Conservation (phyloP, 73 alveolate species). For the Tetrahymena elliotti region DNA sequence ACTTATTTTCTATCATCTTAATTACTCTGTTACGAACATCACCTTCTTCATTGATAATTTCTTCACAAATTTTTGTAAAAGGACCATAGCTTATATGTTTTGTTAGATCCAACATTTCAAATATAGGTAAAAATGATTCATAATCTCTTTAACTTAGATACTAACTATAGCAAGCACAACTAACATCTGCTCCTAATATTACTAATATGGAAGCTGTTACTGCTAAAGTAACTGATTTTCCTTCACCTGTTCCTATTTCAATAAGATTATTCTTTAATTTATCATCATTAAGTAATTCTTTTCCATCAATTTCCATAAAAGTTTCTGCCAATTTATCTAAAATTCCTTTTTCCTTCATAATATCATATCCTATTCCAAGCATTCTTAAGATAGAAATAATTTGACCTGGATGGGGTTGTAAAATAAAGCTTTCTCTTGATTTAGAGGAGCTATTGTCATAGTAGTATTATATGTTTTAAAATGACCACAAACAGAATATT, state of each 20-base stretch:
- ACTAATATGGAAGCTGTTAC: not conserved
- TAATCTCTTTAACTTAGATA: conserved; percentile 18
- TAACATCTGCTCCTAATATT: not conserved
- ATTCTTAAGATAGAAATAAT: not conserved
- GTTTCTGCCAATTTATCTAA: too few species aligned
- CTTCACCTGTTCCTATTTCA: conserved; percentile 10
- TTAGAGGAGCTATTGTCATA: not conserved
- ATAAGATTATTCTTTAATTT: not conserved
- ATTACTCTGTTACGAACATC: not conserved
- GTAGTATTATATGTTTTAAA: too few species aligned
- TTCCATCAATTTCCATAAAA: too few species aligned
- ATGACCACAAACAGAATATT: not conserved
- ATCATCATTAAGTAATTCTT: too few species aligned
- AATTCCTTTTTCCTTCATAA: too few species aligned
- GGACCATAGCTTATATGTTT: not conserved
- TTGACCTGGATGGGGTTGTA: not conserved
- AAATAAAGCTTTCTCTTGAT: not conserved
- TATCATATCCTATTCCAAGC: not conserved
- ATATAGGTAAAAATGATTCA: not conserved
- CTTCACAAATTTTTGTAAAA: conserved; percentile 2
- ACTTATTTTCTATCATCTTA: not conserved
- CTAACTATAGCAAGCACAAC: conserved; percentile 12
- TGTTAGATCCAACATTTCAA: not conserved
- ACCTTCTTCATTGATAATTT: not conserved
- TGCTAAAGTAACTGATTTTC: conserved; percentile 17